Percentiles rank a stretch among this genome's conserved stretches.
Evolutionary conservation across 2,329 filamentous ascomycete species (phyloP).

Genomic region (Metarhizium humberi): DNA sequence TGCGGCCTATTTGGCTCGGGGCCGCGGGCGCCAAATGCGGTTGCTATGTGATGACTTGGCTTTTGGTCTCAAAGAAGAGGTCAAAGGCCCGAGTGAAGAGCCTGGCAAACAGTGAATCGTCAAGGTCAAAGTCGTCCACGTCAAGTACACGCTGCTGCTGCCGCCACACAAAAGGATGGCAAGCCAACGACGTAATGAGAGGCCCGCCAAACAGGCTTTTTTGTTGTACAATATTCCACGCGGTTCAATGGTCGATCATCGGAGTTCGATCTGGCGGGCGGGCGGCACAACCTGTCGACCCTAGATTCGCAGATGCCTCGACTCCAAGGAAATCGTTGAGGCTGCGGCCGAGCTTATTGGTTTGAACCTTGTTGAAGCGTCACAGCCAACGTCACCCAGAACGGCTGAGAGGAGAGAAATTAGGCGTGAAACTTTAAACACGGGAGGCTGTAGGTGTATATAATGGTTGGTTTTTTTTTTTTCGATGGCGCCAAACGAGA

Average conservation of each 20-base stretch:
- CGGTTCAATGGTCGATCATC: slow-evolving; percentile 1
- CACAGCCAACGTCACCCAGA: slow-evolving; percentile 1
- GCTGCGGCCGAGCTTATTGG: neutral
- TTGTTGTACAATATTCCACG: neutral
- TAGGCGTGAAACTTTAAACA: slow-evolving; percentile 1
- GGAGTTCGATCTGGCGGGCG: slow-evolving; percentile 1
- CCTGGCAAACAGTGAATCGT: neutral
- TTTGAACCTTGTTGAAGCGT: neutral
- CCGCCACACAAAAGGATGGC: neutral
- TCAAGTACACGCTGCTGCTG: neutral
- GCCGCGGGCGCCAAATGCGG: neutral
- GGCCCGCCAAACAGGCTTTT: neutral
- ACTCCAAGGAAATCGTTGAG: neutral
- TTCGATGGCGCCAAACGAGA: neutral
- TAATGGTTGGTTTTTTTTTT: neutral
- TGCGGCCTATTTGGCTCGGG: neutral
- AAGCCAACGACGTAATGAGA: neutral
- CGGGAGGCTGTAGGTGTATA: neutral
- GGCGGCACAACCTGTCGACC: neutral
- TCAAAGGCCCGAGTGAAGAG: neutral
- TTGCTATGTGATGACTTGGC: neutral
- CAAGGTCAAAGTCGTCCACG: neutral
- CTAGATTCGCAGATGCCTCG: neutral
- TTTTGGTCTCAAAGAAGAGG: neutral
- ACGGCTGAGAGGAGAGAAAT: neutral